Evolutionary conservation across 2,329 filamentous ascomycete species (phyloP).

Genomic region (Aspergillus sojae): DNA sequence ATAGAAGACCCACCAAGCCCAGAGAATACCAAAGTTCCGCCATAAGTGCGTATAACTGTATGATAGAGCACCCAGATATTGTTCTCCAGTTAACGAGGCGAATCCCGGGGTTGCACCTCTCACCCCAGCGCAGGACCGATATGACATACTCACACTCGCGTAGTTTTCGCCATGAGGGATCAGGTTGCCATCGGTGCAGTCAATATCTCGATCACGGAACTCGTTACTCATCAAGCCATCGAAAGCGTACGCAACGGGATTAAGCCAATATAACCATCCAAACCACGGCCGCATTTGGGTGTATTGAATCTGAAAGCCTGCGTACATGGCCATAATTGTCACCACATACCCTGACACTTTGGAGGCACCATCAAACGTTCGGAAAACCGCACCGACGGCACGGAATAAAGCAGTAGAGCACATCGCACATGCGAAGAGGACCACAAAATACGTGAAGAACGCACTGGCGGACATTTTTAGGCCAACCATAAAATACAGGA

Average conservation of each 20-base stretch:
- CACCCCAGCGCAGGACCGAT: slow-evolving; percentile 57
- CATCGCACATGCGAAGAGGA: slow-evolving; percentile 53
- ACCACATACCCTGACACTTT: slow-evolving; percentile 47
- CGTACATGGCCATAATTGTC: slow-evolving; percentile 35
- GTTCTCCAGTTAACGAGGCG: slow-evolving; percentile 55
- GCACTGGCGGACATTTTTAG: slow-evolving; percentile 53
- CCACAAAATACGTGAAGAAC: slow-evolving; percentile 64
- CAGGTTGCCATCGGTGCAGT: slow-evolving; percentile 33
- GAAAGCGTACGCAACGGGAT: slow-evolving; percentile 37
- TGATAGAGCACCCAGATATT: slow-evolving; percentile 58
- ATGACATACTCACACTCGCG: slow-evolving; percentile 17
- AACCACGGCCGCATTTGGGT: slow-evolving; percentile 54
- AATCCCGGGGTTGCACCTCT: slow-evolving; percentile 55
- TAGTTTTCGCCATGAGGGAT: slow-evolving; percentile 33
- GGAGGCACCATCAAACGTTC: slow-evolving; percentile 58
- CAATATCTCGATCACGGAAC: slow-evolving; percentile 31
- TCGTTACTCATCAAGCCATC: slow-evolving; percentile 34
- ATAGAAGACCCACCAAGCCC: slow-evolving; percentile 63
- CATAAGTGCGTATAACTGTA: slow-evolving; percentile 56
- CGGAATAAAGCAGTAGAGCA: slow-evolving; percentile 61
- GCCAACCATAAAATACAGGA: slow-evolving; percentile 65
- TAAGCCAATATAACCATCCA: slow-evolving; percentile 38
- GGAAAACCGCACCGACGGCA: slow-evolving; percentile 55
- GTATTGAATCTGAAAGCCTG: slow-evolving; percentile 45
- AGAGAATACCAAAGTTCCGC: slow-evolving; percentile 63